Base-by-base conservation (phyloP, 2,329 filamentous ascomycete species). In the Aspergillus neotritici region DNA sequence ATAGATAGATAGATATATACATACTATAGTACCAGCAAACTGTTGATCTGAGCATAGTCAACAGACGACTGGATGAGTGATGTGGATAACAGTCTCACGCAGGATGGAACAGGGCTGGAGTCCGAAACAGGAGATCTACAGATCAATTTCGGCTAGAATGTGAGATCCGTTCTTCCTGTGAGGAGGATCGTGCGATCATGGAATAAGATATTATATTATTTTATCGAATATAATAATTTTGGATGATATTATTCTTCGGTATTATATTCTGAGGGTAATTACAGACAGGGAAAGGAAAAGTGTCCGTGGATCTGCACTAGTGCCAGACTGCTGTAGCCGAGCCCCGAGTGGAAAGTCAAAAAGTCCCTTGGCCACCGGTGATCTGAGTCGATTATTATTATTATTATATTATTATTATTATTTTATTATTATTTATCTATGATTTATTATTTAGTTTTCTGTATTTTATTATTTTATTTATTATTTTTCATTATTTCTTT, bases 161-260 rank as follows among this genome's bases (percentile, higher is more conserved):
- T 46, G 49, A 54, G 58, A 60, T 61, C 60, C 55, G 50, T 52
- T 57, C 58, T 53, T 51, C 42, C 46, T 41, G 35, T 40, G 42
- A 40, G 51, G 43, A 41, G 51, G 53, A 57, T 55, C 55, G 53
- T 53, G 54, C 54, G 51, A 25, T 25, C 21, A 25, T 25, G n/a
- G n/a, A n/a, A n/a, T n/a, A n/a, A n/a, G n/a, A 8, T 25, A 9
- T 25, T 25, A 25, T 25, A 9, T 9, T 25, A 25, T 25, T 8
- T 25, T 28, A 11, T 34, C 33, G 37, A 38, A 31, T 31, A 37
- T 37, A 46, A 36, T 42, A 40, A 37, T 30, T 38, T 38, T 28
- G 21, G 34, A 41, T 31, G 39, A 31, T 33, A 34, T 34, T 34
- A n/a, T 12, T 31, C 31, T 21, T 43, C 13, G 12, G 25, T 21